phyloP scores from a whole-genome alignment of 768 basidiomycete species.

The Naganishia vishniacii region DNA sequence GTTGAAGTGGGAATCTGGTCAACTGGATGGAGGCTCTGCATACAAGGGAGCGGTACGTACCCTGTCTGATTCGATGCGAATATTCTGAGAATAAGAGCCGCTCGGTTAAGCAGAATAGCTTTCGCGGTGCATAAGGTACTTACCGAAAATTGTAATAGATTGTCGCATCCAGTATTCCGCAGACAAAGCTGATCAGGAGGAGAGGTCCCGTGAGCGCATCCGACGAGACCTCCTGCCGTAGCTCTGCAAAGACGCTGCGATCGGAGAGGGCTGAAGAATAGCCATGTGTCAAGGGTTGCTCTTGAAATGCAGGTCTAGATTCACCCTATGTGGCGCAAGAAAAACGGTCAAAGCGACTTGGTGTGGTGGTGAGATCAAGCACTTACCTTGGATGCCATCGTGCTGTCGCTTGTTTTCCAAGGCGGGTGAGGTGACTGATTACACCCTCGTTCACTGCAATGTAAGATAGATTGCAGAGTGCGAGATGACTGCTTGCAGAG shows the following conservation, averaged over 20 bases:
- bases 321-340: background rate
- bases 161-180: slow-evolving; percentile 9
- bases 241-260: background rate
- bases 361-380: too few relatives aligned
- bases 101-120: background rate
- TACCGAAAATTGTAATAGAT: slow-evolving; percentile 19
- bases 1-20: too few relatives aligned
- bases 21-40: background rate
- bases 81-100: background rate
- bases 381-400: too few relatives aligned
- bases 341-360: too few relatives aligned
- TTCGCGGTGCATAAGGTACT: background rate
- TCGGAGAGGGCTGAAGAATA: background rate
- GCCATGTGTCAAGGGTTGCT: background rate
- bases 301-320: background rate
- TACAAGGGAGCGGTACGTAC: background rate
- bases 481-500: too few relatives aligned
- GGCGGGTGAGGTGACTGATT: too few relatives aligned
- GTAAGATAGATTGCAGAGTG: too few relatives aligned
- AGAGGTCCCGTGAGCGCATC: slow-evolving; percentile 2
- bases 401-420: too few relatives aligned
- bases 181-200: slow-evolving; percentile 10
- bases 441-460: too few relatives aligned
- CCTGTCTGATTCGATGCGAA: slow-evolving; percentile 18
- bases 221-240: slow-evolving; percentile 12